Conservation (phyloP, 2,329 filamentous ascomycete genomes). For the Daldinia sp. region DNA sequence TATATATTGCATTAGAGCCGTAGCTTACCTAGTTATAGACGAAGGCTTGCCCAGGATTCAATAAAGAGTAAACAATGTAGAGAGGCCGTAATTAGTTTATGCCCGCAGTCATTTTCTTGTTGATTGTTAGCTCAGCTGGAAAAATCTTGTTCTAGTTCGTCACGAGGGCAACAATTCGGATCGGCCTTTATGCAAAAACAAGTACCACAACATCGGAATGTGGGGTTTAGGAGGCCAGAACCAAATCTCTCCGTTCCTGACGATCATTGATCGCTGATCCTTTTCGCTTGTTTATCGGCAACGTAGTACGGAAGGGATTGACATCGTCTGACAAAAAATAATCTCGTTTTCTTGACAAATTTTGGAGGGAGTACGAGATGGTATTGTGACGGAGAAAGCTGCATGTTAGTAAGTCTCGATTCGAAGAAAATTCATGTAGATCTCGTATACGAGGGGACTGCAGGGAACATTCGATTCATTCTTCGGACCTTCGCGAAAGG, state of each 20-base stretch:
- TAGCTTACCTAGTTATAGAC: neutral
- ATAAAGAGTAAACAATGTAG: neutral
- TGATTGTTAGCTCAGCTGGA: constrained; percentile 7
- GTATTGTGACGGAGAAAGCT: neutral
- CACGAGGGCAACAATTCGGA: constrained; percentile 22
- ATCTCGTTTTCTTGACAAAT: neutral
- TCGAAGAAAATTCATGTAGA: neutral
- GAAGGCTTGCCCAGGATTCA: neutral
- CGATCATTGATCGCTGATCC: constrained; percentile 36
- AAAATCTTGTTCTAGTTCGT: neutral
- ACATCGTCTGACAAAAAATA: neutral
- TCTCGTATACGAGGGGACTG: constrained; percentile 7
- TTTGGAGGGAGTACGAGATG: neutral
- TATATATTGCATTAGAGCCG: neutral
- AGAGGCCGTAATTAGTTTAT: neutral
- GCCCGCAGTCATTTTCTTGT: neutral
- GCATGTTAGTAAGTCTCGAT: neutral
- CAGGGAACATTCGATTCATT: constrained; percentile 16
- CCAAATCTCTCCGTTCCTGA: constrained; percentile 37
- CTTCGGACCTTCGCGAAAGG: constrained; percentile 19
- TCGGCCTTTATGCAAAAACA: constrained; percentile 16
- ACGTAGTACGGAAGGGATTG: constrained; percentile 7
- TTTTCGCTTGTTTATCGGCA: constrained; percentile 9
- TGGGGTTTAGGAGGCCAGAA: constrained; percentile 30
- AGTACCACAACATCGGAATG: constrained; percentile 33